Conservation (phyloP, 352 stramenopile genomes). For the Halophytophthora polymorphica region DNA sequence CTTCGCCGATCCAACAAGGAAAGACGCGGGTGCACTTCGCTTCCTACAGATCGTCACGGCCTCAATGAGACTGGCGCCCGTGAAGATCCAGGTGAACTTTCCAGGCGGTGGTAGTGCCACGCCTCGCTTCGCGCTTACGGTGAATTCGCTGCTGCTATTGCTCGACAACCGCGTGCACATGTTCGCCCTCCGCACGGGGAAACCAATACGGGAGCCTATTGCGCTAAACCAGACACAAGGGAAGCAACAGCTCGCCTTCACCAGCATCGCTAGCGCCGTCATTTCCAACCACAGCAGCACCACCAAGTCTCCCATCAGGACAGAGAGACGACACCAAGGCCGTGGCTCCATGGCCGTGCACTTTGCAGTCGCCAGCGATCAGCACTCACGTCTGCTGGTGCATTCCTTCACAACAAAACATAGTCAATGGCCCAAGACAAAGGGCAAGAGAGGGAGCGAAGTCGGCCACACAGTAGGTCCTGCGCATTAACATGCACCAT, state of each 20-base stretch:
- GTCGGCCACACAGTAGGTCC: not conserved
- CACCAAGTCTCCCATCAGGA: slow-evolving; percentile 2
- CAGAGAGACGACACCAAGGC: not conserved
- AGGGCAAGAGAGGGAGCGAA: slow-evolving; percentile 9
- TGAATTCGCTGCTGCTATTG: slow-evolving; percentile 30
- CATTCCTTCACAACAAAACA: slow-evolving; percentile 14
- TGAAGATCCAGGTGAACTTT: slow-evolving; percentile 26
- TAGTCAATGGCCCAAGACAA: slow-evolving; percentile 7
- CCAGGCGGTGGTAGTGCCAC: slow-evolving; percentile 15
- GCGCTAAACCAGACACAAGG: slow-evolving; percentile 7
- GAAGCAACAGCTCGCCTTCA: slow-evolving; percentile 20
- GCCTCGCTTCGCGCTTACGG: slow-evolving; percentile 39
- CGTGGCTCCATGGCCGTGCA: slow-evolving; percentile 9
- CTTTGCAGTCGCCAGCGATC: slow-evolving; percentile 21
- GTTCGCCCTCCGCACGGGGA: slow-evolving; percentile 22
- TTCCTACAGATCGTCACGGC: slow-evolving; percentile 36
- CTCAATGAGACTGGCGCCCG: slow-evolving; percentile 16
- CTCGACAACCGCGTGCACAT: slow-evolving; percentile 33
- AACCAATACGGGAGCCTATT: slow-evolving; percentile 20
- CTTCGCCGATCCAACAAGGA: slow-evolving; percentile 16
- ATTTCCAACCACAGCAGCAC: not conserved
- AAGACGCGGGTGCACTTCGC: slow-evolving; percentile 20
- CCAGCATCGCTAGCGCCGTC: slow-evolving; percentile 16
- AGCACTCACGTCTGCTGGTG: slow-evolving; percentile 21
- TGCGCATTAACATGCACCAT: too few relatives aligned